Evolutionary conservation across 1,284 basidiomycete species (phyloP).

Genomic region (Moesziomyces sp.): DNA sequence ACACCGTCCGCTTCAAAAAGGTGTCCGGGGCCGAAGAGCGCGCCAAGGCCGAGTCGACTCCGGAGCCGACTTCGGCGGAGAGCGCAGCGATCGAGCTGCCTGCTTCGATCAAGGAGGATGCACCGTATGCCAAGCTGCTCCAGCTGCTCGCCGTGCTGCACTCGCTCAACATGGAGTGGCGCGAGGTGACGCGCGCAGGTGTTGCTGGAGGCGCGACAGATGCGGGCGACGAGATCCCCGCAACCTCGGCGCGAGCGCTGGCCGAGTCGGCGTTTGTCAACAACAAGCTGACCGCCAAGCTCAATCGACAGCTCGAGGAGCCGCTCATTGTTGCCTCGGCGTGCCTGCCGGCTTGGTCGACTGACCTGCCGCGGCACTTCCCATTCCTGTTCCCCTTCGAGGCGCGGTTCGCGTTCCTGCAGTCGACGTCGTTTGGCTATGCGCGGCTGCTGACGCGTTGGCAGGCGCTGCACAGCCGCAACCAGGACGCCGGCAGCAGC

Average conservation of each 20-base stretch:
- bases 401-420: conserved; percentile 93
- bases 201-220: conserved; percentile 7
- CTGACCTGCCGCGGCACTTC: conserved; percentile 91
- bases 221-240: conserved; percentile 23
- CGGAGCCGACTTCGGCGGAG: conserved; percentile 44
- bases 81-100: conserved; percentile 66
- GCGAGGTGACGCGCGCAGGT: conserved; percentile 33
- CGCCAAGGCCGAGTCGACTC: conserved; percentile 31
- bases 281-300: conserved; percentile 96
- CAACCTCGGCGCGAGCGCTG: conserved; percentile 69
- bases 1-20: conserved; percentile 92
- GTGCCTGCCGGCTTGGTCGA: conserved; percentile 94
- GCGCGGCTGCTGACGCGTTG: conserved; percentile 91
- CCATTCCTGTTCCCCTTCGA: conserved; percentile 99
- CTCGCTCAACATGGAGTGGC: conserved; percentile 78
- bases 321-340: conserved; percentile 98
- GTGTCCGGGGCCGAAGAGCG: conserved; percentile 80
- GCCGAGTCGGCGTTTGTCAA: conserved; percentile 88
- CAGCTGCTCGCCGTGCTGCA: conserved; percentile 88
- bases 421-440: conserved; percentile 97
- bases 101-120: conserved; percentile 83
- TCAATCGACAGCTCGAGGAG: conserved; percentile 96
- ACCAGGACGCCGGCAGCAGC: conserved; percentile 44
- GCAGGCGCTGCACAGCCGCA: conserved; percentile 78
- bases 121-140: conserved; percentile 88